A percentile compares a stretch with the other conserved stretches of the same genome.
These are phyloP conservation scores for Kurtzmaniella quercitrusa DNA, from an alignment of 1,139 yeast species.

Conservation along the genomic window DNA sequence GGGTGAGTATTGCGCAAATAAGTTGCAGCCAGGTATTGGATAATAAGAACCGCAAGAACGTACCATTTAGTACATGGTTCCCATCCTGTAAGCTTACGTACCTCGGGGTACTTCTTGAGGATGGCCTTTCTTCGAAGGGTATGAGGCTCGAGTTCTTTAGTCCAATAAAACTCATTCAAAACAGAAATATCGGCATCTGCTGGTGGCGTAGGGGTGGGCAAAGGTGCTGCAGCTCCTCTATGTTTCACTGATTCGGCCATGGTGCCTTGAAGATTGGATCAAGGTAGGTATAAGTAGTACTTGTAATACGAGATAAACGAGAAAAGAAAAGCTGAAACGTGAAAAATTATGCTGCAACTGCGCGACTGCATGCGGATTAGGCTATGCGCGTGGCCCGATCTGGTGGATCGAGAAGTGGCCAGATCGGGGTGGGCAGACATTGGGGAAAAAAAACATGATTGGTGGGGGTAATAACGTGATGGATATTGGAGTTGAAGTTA, in stretches of 20 bases:
- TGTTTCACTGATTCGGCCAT: constrained; percentile 28
- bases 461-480: not conserved
- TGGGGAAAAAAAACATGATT: too few relatives aligned
- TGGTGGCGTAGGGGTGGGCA: constrained; percentile 37
- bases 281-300: not conserved
- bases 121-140: constrained; percentile 69
- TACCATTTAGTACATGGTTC: constrained; percentile 85
- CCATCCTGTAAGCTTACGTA: constrained; percentile 75
- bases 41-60: constrained; percentile 55
- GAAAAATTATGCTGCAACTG: not conserved
- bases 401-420: not conserved
- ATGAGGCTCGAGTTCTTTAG: constrained; percentile 80
- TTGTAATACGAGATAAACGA: not conserved
- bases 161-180: constrained; percentile 73
- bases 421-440: too few relatives aligned
- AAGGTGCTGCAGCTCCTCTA: constrained; percentile 30
- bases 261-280: not conserved
- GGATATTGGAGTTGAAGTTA: too few relatives aligned
- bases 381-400: not conserved
- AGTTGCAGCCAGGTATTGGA: constrained; percentile 64
- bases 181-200: constrained; percentile 41
- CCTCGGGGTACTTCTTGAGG: constrained; percentile 72
- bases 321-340: not conserved
- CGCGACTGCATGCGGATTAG: not conserved
- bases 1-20: constrained; percentile 54